Evolutionary conservation across 805 yeast species (phyloP).

Genomic region (Wickerhamiella vanderwaltii): DNA sequence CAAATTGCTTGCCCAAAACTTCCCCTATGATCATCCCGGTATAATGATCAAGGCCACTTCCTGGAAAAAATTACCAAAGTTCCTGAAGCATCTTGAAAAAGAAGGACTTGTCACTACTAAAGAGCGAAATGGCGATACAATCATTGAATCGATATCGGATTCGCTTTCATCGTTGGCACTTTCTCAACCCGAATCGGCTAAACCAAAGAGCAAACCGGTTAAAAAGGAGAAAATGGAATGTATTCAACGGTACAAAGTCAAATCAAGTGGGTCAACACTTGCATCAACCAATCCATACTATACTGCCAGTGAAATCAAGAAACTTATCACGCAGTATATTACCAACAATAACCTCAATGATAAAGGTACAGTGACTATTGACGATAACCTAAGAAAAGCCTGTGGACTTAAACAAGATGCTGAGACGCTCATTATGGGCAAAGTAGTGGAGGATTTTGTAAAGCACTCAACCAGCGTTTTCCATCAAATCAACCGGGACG

Average conservation of each 20-base stretch:
- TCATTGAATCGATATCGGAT: conserved; percentile 38
- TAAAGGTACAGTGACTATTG: conserved; percentile 39
- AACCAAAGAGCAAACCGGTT: conserved; percentile 12
- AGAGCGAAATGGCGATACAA: conserved; percentile 76
- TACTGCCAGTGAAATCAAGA: conserved; percentile 42
- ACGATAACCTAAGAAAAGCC: conserved; percentile 40
- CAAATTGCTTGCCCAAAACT: conserved; percentile 52
- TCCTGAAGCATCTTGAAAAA: conserved; percentile 77
- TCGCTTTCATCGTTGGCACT: conserved; percentile 1
- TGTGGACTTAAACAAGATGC: conserved; percentile 29
- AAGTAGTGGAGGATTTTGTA: conserved; percentile 33
- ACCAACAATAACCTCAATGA: conserved; percentile 39
- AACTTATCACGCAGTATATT: conserved; percentile 45
- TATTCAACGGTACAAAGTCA: conserved; percentile 23
- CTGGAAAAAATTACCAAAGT: conserved; percentile 83
- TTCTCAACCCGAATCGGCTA: neutral
- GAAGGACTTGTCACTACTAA: conserved; percentile 52
- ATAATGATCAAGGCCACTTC: conserved; percentile 55
- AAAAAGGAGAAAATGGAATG: conserved; percentile 18
- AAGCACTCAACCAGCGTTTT: conserved; percentile 31
- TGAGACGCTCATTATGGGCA: conserved; percentile 27
- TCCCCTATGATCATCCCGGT: conserved; percentile 40
- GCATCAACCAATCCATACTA: conserved; percentile 31
- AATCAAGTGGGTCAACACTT: conserved; percentile 19
- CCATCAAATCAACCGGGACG: conserved; percentile 41